Base-by-base conservation (phyloP, 1,284 basidiomycete species). In the Exobasidium rhododendri region DNA sequence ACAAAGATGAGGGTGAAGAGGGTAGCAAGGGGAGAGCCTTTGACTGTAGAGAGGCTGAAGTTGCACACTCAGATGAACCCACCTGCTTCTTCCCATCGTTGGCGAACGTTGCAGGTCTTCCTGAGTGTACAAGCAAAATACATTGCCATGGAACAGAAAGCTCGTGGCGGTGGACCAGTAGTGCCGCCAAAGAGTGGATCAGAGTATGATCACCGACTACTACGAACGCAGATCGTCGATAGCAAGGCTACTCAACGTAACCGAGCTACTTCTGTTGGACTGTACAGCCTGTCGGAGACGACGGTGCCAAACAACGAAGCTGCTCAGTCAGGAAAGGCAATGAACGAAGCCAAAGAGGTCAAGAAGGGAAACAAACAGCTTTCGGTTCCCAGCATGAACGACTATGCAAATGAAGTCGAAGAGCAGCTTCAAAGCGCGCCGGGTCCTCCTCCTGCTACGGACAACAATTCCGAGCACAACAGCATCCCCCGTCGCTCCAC, bases 31-130 rank as follows among this genome's bases (percentile, higher is more conserved):
- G 77, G 81, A 26, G 75, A 81, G 32, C 65, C 73, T 4, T 68
- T 83, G 26, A 80, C 81, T n/a, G 69, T 71, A 0, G 72, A 75
- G n/a, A 74, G 76, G 75, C 81, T 98, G 71, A 92, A 89, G 81
- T 80, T 92, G 30, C 93, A 93, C 88, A 84, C 91, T 58, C 88
- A 86, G 61, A 87, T 94, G 82, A 84, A 83, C 68, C 82, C 81
- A 2, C 82, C 83, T 2, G 83, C 84, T 0, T 83, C 83, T 3
- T 81, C 82, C 1, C 82, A 83, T 67, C 82, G 84, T 11, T 84
- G 82, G 79, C 79, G 81, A 35, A 82, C 82, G 14, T 76, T 84
- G 14, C 83, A 84, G 66, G 77, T 69, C 3, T 85, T 82, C 71
- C 80, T 85, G 31, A 79, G 80, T 1, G 81, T 83, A 20, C 84